Percentiles rank a stretch among this genome's conserved stretches.
These are phyloP conservation scores for Trypanosoma boissoni DNA, from an alignment of 208 protist species.

Conservation along the genomic window DNA sequence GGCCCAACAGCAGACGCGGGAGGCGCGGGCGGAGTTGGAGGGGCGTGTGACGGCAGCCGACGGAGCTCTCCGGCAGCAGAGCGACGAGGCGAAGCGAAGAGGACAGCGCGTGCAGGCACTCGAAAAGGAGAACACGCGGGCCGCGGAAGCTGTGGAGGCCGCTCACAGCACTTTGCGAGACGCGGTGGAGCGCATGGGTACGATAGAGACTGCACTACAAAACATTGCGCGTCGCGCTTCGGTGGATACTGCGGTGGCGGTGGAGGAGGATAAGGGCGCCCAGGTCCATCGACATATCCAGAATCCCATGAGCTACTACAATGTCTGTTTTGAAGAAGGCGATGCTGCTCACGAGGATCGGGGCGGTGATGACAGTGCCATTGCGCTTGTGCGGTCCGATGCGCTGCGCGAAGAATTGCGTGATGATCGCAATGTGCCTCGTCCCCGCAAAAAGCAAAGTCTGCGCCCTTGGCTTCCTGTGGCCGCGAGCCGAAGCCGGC, in stretches of 20 bases:
- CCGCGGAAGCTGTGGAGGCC: not conserved
- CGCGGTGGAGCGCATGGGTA: not conserved
- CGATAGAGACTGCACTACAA: constrained; percentile 8
- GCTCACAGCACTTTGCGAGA: constrained; percentile 5
- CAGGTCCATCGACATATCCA: too few species aligned
- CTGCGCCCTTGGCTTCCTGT: too few species aligned
- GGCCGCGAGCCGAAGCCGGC: too few species aligned
- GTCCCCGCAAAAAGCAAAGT: not conserved
- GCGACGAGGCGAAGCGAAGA: constrained; percentile 50
- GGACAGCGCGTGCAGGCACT: constrained; percentile 43
- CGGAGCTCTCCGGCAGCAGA: constrained; percentile 47
- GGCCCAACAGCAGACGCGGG: constrained; percentile 4
- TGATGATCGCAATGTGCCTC: not conserved
- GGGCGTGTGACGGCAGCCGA: constrained; percentile 27
- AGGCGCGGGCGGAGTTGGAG: constrained; percentile 23
- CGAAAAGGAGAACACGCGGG: constrained; percentile 38
- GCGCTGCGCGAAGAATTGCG: constrained; percentile 12
- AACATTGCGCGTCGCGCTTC: not conserved
- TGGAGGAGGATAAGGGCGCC: not conserved
- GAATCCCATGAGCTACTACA: too few species aligned
- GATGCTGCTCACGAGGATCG: constrained; percentile 16
- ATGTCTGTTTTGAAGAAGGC: too few species aligned
- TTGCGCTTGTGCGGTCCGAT: constrained; percentile 8
- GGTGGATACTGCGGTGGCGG: not conserved
- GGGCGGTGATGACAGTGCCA: constrained; percentile 3